Evolutionary conservation across 768 basidiomycete genomes (phyloP).

Genomic region (Gloeophyllum trabeum): DNA sequence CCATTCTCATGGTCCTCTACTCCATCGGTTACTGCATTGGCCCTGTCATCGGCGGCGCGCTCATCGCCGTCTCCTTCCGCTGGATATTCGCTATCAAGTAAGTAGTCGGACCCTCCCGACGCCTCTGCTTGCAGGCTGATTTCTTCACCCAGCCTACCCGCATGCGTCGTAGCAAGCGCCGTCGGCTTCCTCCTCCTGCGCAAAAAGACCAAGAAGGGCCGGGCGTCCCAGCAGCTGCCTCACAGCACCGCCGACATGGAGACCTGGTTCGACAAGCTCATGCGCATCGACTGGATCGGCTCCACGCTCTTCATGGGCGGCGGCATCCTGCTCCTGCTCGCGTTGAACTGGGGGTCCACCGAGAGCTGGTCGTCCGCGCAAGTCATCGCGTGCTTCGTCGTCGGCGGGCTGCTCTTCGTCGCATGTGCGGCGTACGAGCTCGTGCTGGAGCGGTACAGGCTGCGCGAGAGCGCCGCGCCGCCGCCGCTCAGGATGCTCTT

Average conservation of each 20-base stretch:
- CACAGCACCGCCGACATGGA: conserved; percentile 1
- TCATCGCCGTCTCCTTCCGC: conserved; percentile 29
- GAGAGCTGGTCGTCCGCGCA: conserved; percentile 27
- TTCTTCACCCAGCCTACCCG: conserved; percentile 30
- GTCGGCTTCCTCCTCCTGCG: conserved; percentile 31
- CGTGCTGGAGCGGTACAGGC: conserved; percentile 20
- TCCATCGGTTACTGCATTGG: conserved; percentile 29
- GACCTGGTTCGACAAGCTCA: conserved; percentile 17
- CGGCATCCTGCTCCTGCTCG: conserved; percentile 35
- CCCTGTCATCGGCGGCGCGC: conserved; percentile 31
- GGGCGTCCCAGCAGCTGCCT: conserved; percentile 8
- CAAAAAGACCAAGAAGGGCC: conserved; percentile 14
- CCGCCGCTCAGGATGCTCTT: conserved; percentile 6
- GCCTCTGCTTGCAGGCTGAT: not conserved
- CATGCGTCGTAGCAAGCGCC: conserved; percentile 21
- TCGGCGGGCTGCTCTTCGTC: conserved; percentile 31
- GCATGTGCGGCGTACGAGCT: conserved; percentile 32
- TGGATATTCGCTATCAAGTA: conserved; percentile 50
- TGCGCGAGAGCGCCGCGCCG: conserved; percentile 1
- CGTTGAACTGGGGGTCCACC: conserved; percentile 38
- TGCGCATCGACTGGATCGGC: conserved; percentile 36
- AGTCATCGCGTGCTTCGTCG: conserved; percentile 34
- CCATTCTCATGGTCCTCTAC: conserved; percentile 31
- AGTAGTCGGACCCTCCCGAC: conserved; percentile 6
- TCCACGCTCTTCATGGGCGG: conserved; percentile 29